phyloP scores from a whole-genome alignment of 768 basidiomycete species.

The Trametes villosa region DNA sequence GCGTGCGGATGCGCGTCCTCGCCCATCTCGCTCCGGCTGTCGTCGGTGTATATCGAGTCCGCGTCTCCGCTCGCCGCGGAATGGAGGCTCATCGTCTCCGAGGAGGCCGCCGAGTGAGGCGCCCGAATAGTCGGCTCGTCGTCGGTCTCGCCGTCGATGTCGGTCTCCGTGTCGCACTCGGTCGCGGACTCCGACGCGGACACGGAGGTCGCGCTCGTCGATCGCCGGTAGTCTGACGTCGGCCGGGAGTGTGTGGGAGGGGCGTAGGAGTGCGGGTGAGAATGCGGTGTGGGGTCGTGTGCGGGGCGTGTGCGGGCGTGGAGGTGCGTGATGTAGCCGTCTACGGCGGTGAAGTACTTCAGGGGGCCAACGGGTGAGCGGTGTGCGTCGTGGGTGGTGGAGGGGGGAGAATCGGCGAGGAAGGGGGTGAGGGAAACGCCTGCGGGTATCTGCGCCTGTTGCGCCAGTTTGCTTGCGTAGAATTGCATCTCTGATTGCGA shows the following conservation, averaged over 20 bases:
- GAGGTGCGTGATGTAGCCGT: conserved; percentile 50
- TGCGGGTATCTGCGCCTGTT: conserved; percentile 25
- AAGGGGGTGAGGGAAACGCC: conserved; percentile 61
- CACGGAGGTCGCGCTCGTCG: conserved; percentile 21
- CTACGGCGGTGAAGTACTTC: conserved; percentile 58
- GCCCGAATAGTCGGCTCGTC: conserved; percentile 84
- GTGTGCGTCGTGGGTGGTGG: conserved; percentile 26
- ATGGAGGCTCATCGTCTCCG: conserved; percentile 38
- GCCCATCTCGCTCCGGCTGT: conserved; percentile 23
- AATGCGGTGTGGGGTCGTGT: background rate
- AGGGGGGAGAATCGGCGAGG: conserved; percentile 29
- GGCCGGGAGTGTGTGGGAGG: conserved; percentile 22
- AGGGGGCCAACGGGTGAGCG: conserved; percentile 41
- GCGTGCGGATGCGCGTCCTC: conserved; percentile 8
- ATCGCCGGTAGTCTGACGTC: conserved; percentile 24
- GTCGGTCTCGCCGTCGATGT: conserved; percentile 66
- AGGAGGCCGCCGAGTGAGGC: conserved; percentile 44
- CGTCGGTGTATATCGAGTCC: conserved; percentile 36
- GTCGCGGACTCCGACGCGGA: conserved; percentile 33
- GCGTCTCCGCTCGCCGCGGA: conserved; percentile 39
- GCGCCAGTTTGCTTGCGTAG: conserved; percentile 66
- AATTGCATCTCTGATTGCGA: conserved; percentile 90
- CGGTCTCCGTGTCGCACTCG: conserved; percentile 47
- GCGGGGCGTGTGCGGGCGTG: conserved; percentile 26
- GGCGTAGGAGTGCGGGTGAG: conserved; percentile 17